Evolutionary conservation across 2,329 filamentous ascomycete genomes (phyloP).

Genomic region (Calonectria naviculata): DNA sequence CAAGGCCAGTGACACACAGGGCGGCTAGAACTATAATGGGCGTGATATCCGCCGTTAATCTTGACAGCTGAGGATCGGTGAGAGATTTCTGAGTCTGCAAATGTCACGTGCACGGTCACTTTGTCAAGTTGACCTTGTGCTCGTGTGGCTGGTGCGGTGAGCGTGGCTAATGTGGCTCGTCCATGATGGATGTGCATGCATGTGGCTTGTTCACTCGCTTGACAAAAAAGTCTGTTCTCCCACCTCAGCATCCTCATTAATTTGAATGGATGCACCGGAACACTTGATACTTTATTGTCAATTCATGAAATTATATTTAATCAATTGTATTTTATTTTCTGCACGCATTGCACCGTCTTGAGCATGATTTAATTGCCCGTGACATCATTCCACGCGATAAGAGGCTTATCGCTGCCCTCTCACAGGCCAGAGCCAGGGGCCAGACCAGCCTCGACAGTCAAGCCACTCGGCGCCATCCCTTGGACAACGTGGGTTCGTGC

Average conservation of each 20-base stretch:
- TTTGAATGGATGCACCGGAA: neutral
- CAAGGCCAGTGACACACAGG: neutral
- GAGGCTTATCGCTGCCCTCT: neutral
- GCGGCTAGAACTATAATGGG: neutral
- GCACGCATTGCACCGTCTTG: neutral
- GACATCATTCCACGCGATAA: neutral
- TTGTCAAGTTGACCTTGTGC: too few species aligned
- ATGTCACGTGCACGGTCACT: neutral
- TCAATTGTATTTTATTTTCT: neutral
- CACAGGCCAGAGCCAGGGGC: neutral
- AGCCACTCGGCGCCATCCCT: constrained; percentile 7
- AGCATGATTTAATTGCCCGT: neutral
- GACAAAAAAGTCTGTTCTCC: neutral
- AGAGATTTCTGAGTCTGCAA: neutral
- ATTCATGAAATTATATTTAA: neutral
- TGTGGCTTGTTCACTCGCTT: neutral
- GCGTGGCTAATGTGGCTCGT: neutral
- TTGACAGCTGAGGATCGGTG: neutral
- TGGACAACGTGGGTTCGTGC: neutral
- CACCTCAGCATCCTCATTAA: neutral
- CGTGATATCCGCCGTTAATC: neutral
- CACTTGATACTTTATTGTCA: neutral
- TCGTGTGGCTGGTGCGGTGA: neutral
- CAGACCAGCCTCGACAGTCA: neutral
- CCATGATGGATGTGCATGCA: neutral